Conservation (phyloP, 2,329 filamentous ascomycete species). For the Talaromyces sp. region DNA sequence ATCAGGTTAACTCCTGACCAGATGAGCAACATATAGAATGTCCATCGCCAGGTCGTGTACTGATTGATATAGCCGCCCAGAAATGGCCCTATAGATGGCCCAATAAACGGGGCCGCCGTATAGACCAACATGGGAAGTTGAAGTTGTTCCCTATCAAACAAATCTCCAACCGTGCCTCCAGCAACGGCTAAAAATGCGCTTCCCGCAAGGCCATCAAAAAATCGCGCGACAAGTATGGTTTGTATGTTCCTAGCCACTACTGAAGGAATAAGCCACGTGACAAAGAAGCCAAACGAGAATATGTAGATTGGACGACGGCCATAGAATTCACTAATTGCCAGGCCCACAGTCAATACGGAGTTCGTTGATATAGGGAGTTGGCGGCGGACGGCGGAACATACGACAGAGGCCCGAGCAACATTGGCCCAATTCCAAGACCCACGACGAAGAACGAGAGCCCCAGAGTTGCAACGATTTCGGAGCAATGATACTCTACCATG, state of each 20-base stretch:
- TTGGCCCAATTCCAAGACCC: background rate
- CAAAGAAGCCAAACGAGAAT: conserved; percentile 49
- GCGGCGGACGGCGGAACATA: background rate
- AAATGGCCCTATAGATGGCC: conserved; percentile 63
- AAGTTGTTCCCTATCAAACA: conserved; percentile 64
- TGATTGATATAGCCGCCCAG: conserved; percentile 71
- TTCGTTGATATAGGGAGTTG: background rate
- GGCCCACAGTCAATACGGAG: background rate
- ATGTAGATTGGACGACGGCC: background rate
- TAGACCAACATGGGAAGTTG: conserved; percentile 82
- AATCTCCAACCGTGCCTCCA: conserved; percentile 77
- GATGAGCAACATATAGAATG: conserved; percentile 78
- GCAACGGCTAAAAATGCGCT: conserved; percentile 61
- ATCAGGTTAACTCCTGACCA: conserved; percentile 63
- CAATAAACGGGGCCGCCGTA: conserved; percentile 57
- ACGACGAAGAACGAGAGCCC: background rate
- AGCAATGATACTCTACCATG: background rate
- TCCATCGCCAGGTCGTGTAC: conserved; percentile 59
- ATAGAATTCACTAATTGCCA: background rate
- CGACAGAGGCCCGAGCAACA: background rate
- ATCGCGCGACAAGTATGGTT: conserved; percentile 71
- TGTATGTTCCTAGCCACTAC: conserved; percentile 75
- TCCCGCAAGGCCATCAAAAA: conserved; percentile 51
- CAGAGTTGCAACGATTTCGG: background rate
- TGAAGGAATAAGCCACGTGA: conserved; percentile 75